These are phyloP conservation scores for Globisporangium solare DNA, from an alignment of 352 stramenopile genomes.

Conservation along the genomic window DNA sequence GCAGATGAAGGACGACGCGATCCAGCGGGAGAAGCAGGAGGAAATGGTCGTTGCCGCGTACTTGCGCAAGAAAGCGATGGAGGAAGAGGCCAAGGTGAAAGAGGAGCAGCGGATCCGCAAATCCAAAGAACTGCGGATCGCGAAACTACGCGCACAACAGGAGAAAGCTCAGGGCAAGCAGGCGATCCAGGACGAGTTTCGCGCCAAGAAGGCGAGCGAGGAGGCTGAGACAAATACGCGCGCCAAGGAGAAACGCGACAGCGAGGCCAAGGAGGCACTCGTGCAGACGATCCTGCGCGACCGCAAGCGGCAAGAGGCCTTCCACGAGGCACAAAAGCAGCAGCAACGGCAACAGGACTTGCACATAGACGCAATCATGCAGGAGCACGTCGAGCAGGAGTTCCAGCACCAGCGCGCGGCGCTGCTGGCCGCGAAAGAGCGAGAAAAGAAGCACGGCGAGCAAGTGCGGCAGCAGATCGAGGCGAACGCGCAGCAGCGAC, in stretches of 20 bases:
- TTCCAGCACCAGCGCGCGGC: constrained; percentile 31
- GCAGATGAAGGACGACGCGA: constrained; percentile 51
- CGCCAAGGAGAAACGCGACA: constrained; percentile 46
- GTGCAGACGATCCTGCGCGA: constrained; percentile 49
- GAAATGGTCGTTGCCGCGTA: constrained; percentile 61
- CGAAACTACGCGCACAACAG: constrained; percentile 74
- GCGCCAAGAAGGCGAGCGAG: constrained; percentile 71
- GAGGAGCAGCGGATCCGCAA: constrained; percentile 62
- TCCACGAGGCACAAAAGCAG: constrained; percentile 38
- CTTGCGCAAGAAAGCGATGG: constrained; percentile 60
- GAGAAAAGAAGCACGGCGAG: constrained; percentile 30
- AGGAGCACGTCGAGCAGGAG: constrained; percentile 38
- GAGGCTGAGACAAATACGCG: constrained; percentile 52
- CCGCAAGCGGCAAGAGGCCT: constrained; percentile 51
- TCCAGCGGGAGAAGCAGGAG: constrained; percentile 51
- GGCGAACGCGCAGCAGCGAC: constrained; percentile 38
- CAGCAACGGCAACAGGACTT: constrained; percentile 31
- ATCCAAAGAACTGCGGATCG: constrained; percentile 60
- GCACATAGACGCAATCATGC: constrained; percentile 39
- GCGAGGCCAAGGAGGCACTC: constrained; percentile 31
- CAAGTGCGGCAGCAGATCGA: constrained; percentile 51
- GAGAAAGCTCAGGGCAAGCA: constrained; percentile 82
- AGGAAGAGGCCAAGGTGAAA: constrained; percentile 65
- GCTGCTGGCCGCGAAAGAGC: constrained; percentile 27
- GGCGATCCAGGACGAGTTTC: constrained; percentile 57